Evolutionary conservation across 2,329 filamentous ascomycete genomes (phyloP), one percentile per base, ranked within the genome.

Genomic region (Drechslerella stenobrocha): DNA sequence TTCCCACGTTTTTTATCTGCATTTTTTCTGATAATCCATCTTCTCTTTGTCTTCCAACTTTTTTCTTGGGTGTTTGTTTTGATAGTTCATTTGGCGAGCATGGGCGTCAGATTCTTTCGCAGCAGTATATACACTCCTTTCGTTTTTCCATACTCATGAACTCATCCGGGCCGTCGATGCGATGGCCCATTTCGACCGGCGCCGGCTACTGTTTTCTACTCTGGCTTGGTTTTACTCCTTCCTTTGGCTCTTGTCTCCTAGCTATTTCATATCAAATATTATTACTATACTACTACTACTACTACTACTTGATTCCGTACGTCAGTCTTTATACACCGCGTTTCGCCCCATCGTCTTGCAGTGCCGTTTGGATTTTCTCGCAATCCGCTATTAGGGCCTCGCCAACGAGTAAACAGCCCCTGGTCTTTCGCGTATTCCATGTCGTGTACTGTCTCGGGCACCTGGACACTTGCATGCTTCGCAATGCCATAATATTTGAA

Each of bases 31-130:
- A 53, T 20, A 59, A 42, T 34, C 28, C 24, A 34, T 45, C 56
- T n/a, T 15, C 57, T 46, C 30, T 52, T 13, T 67, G 60, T 48
- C 23, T n/a, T 51, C 34, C 22, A 44, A 9, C 34, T 52, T 59
- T 53, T 47, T 20, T 32, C 15, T 53, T 50, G 13, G 34, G 52
- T 30, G 6, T 34, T 15, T 51, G 45, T 55, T 44, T 60, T 61
- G 35, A 40, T 48, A 42, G 22, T 50, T 59, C 65, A 59, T 59
- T 57, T 56, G 58, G 50, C 52, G 45, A 63, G 50, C 45, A 70
- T 70, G 65, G 70, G 64, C 44, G 71, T 70, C 53, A 42, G 44
- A 70, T 71, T 70, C 63, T 72, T 50, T 70, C 59, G 56, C 70
- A 60, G 52, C 50, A 71, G 70, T 72, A 58, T 57, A 56, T 56